These are phyloP conservation scores for Botrytis deweyae DNA, from an alignment of 2,329 filamentous ascomycete genomes.

Conservation along the genomic window DNA sequence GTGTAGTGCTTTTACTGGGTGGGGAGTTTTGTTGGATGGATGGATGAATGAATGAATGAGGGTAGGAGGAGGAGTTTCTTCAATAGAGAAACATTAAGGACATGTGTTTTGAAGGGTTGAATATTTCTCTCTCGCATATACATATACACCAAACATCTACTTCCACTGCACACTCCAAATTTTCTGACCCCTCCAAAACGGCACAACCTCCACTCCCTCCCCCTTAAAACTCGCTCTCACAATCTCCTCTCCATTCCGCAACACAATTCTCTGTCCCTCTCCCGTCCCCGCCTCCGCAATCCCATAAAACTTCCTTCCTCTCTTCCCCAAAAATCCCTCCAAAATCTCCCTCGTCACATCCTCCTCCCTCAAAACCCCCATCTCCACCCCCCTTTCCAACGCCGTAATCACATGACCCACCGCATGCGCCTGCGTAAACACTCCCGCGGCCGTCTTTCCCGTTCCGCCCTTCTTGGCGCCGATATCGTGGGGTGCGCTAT, in stretches of 20 bases:
- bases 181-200: conserved; percentile 20
- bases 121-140: not conserved
- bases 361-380: conserved; percentile 3
- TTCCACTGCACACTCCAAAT: conserved; percentile 22
- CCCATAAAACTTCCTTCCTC: conserved; percentile 18
- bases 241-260: conserved; percentile 14
- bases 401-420: conserved; percentile 11
- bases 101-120: not conserved
- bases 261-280: conserved; percentile 8
- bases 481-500: conserved; percentile 62
- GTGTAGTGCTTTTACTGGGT: too few relatives aligned
- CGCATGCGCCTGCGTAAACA: conserved; percentile 66
- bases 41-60: not conserved
- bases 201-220: not conserved
- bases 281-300: not conserved
- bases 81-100: not conserved
- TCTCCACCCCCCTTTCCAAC: conserved; percentile 5
- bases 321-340: conserved; percentile 16
- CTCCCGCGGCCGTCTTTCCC: conserved; percentile 57
- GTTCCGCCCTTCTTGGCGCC: conserved; percentile 54
- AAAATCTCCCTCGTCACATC: conserved; percentile 13
- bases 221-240: conserved; percentile 14
- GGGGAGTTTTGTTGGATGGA: too few relatives aligned
- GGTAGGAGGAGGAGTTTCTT: not conserved
- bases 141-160: not conserved